Evolutionary conservation across 495 filamentous ascomycete genomes (phyloP).

Genomic region (Aspergillus carlsbadensis): DNA sequence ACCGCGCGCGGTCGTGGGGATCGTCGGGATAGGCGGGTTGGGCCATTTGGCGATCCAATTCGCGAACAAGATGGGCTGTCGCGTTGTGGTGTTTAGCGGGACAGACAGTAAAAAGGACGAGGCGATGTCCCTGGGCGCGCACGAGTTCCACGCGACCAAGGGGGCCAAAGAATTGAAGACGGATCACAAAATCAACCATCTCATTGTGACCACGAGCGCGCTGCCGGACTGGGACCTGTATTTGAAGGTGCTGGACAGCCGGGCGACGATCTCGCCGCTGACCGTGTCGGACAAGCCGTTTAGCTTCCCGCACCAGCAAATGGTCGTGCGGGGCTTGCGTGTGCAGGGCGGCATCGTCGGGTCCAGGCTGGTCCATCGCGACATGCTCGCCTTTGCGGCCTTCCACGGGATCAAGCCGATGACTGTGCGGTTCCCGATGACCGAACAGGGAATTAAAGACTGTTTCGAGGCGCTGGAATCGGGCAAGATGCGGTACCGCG

Average conservation of each 20-base stretch:
- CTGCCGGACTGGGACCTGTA: conserved; percentile 44
- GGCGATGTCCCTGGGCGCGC: conserved; percentile 51
- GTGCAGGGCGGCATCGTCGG: conserved; percentile 56
- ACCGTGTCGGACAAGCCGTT: conserved; percentile 34
- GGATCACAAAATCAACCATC: conserved; percentile 34
- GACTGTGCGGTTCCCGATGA: conserved; percentile 57
- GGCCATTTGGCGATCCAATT: conserved; percentile 67
- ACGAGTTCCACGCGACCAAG: conserved; percentile 49
- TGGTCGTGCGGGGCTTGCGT: conserved; percentile 46
- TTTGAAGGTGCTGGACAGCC: conserved; percentile 35
- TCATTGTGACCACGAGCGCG: conserved; percentile 49
- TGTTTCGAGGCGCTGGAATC: conserved; percentile 51
- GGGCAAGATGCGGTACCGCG: conserved; percentile 62
- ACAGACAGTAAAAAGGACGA: conserved; percentile 59
- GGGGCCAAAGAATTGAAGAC: conserved; percentile 36
- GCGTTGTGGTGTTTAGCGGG: conserved; percentile 59
- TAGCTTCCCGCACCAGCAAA: conserved; percentile 50
- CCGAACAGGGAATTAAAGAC: conserved; percentile 49
- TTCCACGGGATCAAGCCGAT: conserved; percentile 55
- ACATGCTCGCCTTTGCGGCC: conserved; percentile 60
- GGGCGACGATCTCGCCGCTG: conserved; percentile 53
- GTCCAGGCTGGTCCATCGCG: conserved; percentile 43
- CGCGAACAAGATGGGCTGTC: conserved; percentile 59
- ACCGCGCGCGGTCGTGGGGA: conserved; percentile 54
- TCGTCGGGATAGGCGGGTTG: conserved; percentile 62